A percentile compares a stretch with the other conserved stretches of the same genome.
phyloP scores from a whole-genome alignment of 371 early-diverging fungal genomes.

The Amoeboradix gromovi region DNA sequence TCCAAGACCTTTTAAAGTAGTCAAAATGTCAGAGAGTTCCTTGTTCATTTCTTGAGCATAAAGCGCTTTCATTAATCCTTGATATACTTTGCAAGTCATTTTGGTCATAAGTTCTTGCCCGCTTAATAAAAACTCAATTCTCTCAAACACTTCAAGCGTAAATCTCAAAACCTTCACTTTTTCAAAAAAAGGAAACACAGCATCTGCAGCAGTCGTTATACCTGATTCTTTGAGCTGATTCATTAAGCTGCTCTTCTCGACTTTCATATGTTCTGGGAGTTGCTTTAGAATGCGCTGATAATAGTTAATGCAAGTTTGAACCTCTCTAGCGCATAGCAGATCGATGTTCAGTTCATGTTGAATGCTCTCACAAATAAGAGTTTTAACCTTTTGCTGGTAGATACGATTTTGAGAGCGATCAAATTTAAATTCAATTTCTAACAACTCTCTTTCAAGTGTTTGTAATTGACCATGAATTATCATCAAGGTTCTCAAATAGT shows the following conservation, averaged over 20 bases:
- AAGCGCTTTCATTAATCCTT: neutral
- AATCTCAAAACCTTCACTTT: neutral
- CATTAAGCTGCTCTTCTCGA: neutral
- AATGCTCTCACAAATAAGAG: neutral
- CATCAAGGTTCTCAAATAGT: neutral
- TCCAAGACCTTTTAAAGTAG: neutral
- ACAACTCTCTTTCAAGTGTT: neutral
- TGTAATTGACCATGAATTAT: neutral
- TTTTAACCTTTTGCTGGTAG: neutral
- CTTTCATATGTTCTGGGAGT: neutral
- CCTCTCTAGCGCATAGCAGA: neutral
- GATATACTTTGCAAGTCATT: neutral
- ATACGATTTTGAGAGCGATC: neutral
- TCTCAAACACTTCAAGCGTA: neutral
- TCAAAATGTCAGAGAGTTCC: neutral
- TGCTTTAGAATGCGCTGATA: neutral
- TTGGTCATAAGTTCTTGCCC: neutral
- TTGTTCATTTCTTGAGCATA: slow-evolving; percentile 1
- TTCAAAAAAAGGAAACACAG: neutral
- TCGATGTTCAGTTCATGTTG: neutral
- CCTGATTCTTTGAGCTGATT: neutral
- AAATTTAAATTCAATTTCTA: neutral
- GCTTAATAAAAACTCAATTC: neutral
- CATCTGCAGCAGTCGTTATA: neutral
- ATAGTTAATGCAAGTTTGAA: neutral